These are phyloP conservation scores for Schwanniomyces vanrijiae DNA, from an alignment of 805 yeast species.

Conservation along the genomic window DNA sequence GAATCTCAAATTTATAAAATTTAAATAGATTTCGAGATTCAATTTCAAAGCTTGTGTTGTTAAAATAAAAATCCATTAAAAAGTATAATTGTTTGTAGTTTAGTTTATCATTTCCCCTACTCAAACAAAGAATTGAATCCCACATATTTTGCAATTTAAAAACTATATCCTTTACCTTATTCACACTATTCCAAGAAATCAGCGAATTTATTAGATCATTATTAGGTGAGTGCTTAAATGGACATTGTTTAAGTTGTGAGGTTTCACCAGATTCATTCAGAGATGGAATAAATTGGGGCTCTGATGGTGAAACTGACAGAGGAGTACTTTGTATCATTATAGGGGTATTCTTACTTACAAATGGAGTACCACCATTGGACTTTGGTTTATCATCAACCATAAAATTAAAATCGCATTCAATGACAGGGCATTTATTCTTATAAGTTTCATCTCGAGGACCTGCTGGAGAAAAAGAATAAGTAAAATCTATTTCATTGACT, in stretches of 20 bases:
- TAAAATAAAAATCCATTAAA: slow-evolving; percentile 30
- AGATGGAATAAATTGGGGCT: background rate
- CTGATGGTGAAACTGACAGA: background rate
- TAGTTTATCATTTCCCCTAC: slow-evolving; percentile 18
- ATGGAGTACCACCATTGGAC: background rate
- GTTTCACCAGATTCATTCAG: background rate
- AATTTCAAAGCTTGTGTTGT: slow-evolving; percentile 12
- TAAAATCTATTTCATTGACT: slow-evolving; percentile 27
- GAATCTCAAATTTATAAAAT: slow-evolving; percentile 26
- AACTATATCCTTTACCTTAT: slow-evolving; percentile 8
- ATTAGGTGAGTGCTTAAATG: background rate
- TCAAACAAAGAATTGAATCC: slow-evolving; percentile 19
- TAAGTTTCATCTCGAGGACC: background rate
- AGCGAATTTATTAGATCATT: background rate
- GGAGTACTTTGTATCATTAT: background rate
- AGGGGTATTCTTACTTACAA: background rate
- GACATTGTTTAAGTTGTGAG: background rate
- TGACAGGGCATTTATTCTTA: slow-evolving; percentile 34
- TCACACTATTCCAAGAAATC: background rate
- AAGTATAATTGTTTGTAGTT: slow-evolving; percentile 23
- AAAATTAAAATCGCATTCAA: slow-evolving; percentile 39
- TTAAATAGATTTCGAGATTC: slow-evolving; percentile 23
- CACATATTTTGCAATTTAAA: slow-evolving; percentile 25
- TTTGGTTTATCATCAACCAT: slow-evolving; percentile 25
- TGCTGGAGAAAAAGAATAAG: slow-evolving; percentile 12